A percentile compares a stretch with the other conserved stretches of the same genome.
phyloP scores from a whole-genome alignment of 78 protist species.

The Dictyostelium brefeldianum region DNA sequence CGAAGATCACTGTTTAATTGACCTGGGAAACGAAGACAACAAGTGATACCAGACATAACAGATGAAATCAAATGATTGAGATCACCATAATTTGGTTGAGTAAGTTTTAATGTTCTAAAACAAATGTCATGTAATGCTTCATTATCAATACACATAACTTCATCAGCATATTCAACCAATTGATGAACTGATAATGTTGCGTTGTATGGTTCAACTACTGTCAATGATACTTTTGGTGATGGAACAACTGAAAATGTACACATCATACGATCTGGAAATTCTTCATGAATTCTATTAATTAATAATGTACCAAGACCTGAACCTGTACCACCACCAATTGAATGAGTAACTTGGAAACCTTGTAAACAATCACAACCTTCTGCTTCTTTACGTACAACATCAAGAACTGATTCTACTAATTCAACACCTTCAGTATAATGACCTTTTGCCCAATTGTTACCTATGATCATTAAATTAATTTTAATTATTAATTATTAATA shows the following conservation, averaged over 20 bases:
- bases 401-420: slow-evolving; percentile 97
- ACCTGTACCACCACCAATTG: slow-evolving; percentile 99
- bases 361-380: slow-evolving; percentile 99
- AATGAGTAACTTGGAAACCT: slow-evolving; percentile 99
- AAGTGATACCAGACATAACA: slow-evolving; percentile 98
- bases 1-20: slow-evolving; percentile 98
- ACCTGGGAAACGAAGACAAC: slow-evolving; percentile 99
- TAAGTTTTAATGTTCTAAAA: slow-evolving; percentile 95
- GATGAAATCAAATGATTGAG: slow-evolving; percentile 98
- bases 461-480: slow-evolving; percentile 12
- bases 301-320: slow-evolving; percentile 98
- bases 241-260: slow-evolving; percentile 98
- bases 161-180: slow-evolving; percentile 98
- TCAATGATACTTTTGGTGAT: slow-evolving; percentile 98
- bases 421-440: slow-evolving; percentile 98
- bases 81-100: slow-evolving; percentile 97
- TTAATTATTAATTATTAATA: neutral
- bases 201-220: slow-evolving; percentile 99
- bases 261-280: slow-evolving; percentile 98
- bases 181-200: slow-evolving; percentile 98
- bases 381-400: slow-evolving; percentile 98
- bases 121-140: slow-evolving; percentile 99
- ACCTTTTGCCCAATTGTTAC: slow-evolving; percentile 99
- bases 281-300: slow-evolving; percentile 95
- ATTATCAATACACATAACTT: slow-evolving; percentile 97